Base-by-base conservation (phyloP, 345 rosid genomes). In the Microthlaspi erraticum region DNA sequence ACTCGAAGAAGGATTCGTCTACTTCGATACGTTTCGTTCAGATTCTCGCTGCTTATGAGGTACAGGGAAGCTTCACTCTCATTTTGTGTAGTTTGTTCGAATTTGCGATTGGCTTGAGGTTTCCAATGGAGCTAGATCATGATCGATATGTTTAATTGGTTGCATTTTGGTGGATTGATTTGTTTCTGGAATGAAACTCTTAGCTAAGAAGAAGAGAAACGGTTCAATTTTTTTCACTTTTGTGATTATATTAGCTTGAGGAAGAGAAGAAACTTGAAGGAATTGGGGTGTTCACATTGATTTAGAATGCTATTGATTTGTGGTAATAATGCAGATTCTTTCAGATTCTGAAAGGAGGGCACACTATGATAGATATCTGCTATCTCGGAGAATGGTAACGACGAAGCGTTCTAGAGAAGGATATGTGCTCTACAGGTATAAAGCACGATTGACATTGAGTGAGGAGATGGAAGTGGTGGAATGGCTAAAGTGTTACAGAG, bases 21-120 rank as follows among this genome's bases (percentile, higher is more conserved):
- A 64, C 86, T 56, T 84, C 91, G 59, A 68, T 68, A 16, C 91
- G 90, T 52, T 91, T 93, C 81, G 75, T 93, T 72, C 93, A 81
- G 78, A 85, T 93, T 73, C 88, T 91, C 64, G 96, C 97, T 23
- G 94, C 98, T 78, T 91, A 93, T 73, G 96, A 91, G 94, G 97
- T 93, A 50, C 45, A 19, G 1, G 2, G 33, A 53, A 66, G 32
- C 72, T 72, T 51, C 36, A 13, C 16, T 31, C 8, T 50, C 23
- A 4, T 5, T 41, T 41, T 8, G 13, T 38, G 16, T 41, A 6
- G 5, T 41, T 12, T 12, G 16, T 41, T 41, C 44, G 50, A 44
- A 7, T 16, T 16, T 44, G 4, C 20, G 8, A 7, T 44, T 13
- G n/a, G 16, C 6, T 41, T 41, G 7, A 4, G n/a, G 6, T 37